Percentiles rank a stretch among this genome's conserved stretches.
Conservation (phyloP, 208 protist genomes). For the Porcisia deanei region DNA sequence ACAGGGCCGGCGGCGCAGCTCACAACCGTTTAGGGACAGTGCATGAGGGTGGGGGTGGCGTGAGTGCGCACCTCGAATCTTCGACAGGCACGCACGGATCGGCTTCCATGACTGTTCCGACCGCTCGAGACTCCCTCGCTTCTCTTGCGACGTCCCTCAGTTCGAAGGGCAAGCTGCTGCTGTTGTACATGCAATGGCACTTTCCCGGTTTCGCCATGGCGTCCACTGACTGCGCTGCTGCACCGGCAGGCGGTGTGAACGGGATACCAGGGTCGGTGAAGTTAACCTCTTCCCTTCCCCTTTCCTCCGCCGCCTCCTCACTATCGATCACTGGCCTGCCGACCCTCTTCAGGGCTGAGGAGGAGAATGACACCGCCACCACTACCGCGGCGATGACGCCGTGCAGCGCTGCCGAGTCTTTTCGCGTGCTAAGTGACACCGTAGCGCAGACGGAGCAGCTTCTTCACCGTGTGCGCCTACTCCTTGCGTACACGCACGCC, state of each 20-base stretch:
- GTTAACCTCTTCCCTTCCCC: background rate
- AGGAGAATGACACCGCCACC: slow-evolving; percentile 16
- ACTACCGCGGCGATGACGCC: slow-evolving; percentile 5
- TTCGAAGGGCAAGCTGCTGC: slow-evolving; percentile 31
- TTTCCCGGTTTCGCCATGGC: slow-evolving; percentile 8
- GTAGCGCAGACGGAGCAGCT: slow-evolving; percentile 23
- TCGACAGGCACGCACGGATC: background rate
- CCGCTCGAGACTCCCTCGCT: background rate
- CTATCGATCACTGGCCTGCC: slow-evolving; percentile 8
- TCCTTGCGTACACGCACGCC: slow-evolving; percentile 26
- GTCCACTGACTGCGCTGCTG: background rate
- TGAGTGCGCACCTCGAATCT: background rate
- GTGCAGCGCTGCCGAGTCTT: slow-evolving; percentile 17
- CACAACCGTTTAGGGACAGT: background rate
- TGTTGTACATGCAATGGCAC: slow-evolving; percentile 34
- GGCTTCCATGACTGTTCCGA: background rate
- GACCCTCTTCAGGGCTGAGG: slow-evolving; percentile 11
- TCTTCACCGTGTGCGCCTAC: slow-evolving; percentile 23
- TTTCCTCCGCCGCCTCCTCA: background rate
- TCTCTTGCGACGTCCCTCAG: slow-evolving; percentile 10
- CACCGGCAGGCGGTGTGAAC: background rate
- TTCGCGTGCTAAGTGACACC: slow-evolving; percentile 14
- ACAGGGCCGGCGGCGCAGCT: background rate
- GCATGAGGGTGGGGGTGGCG: background rate
- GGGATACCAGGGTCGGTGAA: background rate